Percentiles rank a stretch among this genome's conserved stretches.
These are phyloP conservation scores for Trypanosomatidae sp. DNA, from an alignment of 208 protist species.

Conservation along the genomic window DNA sequence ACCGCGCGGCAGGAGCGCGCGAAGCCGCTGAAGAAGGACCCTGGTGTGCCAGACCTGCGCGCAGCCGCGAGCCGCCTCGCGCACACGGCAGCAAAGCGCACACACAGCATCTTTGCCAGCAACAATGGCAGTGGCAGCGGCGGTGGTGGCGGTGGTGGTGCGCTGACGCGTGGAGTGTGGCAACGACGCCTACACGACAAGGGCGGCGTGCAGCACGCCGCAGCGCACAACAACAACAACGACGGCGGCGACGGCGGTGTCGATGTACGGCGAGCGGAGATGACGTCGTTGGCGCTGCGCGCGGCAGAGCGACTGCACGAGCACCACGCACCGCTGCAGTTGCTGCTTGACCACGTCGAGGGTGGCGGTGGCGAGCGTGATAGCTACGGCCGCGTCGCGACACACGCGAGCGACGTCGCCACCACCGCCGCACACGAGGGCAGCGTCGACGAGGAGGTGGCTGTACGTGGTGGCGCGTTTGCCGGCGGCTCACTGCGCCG, in stretches of 20 bases:
- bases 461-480: constrained; percentile 14
- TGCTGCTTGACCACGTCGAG: background rate
- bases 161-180: background rate
- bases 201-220: constrained; percentile 6
- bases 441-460: constrained; percentile 21
- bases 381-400: background rate
- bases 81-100: constrained; percentile 36
- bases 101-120: constrained; percentile 20
- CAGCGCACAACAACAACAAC: no score
- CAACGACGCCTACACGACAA: constrained; percentile 3
- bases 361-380: background rate
- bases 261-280: constrained; percentile 38
- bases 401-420: background rate
- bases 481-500: constrained; percentile 64
- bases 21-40: constrained; percentile 65
- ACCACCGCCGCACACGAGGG: no score
- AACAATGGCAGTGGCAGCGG: background rate
- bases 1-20: constrained; percentile 10
- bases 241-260: constrained; percentile 16
- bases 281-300: constrained; percentile 55
- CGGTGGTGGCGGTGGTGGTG: constrained; percentile 3
- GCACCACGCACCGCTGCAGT: constrained; percentile 42
- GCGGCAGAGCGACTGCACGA: constrained; percentile 61
- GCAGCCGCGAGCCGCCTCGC: constrained; percentile 40
- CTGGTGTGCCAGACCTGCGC: constrained; percentile 69